Base-by-base conservation (phyloP, 106 monocot species). In the Platanthera guangdongensis region DNA sequence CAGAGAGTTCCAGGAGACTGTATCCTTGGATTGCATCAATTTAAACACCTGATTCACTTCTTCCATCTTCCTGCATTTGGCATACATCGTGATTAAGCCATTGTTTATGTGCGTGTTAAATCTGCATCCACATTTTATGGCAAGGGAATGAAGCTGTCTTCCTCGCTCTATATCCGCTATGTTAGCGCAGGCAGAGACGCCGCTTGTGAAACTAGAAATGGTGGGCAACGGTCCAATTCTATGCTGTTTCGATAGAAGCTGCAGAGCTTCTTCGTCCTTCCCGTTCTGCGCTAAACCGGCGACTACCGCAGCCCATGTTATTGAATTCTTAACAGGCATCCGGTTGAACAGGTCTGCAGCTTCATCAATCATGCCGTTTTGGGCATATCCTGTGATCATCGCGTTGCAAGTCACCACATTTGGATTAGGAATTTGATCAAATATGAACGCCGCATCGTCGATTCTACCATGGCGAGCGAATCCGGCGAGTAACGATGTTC, bases 1-100 rank as follows among this genome's bases (percentile, higher is more conserved):
- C 79, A 89, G 47, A 53, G 86, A 85, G 81, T 89, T 92, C 92
- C 92, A 92, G 9, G 88, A 92, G 7, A 87, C 88, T 6, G 63
- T 75, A 73, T 89, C 92, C 60, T 75, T 87, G 59, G 82, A 73
- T 68, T 74, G 86, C 84, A 86, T 86, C 80, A 74, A 64, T 16
- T 50, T 77, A 73, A 92, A 92, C 10, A 83, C 88, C 32, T 48
- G 68, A 57, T 39, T 30, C 5, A 78, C 86, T 30, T 82, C 84
- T 62, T 68, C 72, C 57, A 72, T 60, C 16, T 82, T 83, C 60
- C 77, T 83, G 77, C 92, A 84, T 63, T 83, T 92, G 19, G 86
- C 82, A 71, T 92, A 92, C 92, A 92, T 86, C 11, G 81, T 84
- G 69, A 92, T 88, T 74, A 92, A 64, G 45, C 76, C 82, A 60